A percentile compares a stretch with the other conserved stretches of the same genome.
Conservation (phyloP, 1,139 yeast species). For the Hansenula lynferdii region DNA sequence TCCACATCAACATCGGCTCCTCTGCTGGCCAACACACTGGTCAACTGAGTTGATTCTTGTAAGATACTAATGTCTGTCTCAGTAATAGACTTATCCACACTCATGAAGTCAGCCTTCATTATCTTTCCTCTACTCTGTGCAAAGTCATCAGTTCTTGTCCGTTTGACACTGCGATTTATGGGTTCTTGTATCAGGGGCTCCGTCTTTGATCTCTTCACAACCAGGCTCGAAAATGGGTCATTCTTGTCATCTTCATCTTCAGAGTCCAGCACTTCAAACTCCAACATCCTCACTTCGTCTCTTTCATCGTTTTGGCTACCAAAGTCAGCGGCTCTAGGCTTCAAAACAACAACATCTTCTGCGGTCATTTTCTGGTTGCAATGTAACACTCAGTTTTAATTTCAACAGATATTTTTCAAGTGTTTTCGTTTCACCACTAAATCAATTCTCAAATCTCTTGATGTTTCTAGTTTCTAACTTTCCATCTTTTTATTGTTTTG, state of each 20-base stretch:
- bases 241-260: slow-evolving; percentile 9
- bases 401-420: no score
- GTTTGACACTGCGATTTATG: neutral
- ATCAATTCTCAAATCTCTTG: no score
- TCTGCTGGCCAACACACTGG: neutral
- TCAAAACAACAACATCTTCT: neutral
- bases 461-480: no score
- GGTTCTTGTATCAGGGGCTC: neutral
- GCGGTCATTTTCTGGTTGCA: neutral
- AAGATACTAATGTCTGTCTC: slow-evolving; percentile 6
- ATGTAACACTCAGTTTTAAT: no score
- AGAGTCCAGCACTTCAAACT: slow-evolving; percentile 11
- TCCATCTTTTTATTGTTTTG: no score
- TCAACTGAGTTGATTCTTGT: slow-evolving; percentile 1
- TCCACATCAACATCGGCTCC: neutral
- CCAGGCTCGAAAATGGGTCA: slow-evolving; percentile 8
- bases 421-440: no score
- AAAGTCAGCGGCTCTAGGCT: neutral
- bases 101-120: no score
- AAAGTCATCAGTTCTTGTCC: slow-evolving; percentile 3
- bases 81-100: neutral
- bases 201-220: slow-evolving; percentile 1
- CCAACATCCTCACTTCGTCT: slow-evolving; percentile 2
- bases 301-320: neutral
- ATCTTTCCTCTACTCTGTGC: no score